phyloP scores from a whole-genome alignment of 257 asterid species.

The Solanum piurae region DNA sequence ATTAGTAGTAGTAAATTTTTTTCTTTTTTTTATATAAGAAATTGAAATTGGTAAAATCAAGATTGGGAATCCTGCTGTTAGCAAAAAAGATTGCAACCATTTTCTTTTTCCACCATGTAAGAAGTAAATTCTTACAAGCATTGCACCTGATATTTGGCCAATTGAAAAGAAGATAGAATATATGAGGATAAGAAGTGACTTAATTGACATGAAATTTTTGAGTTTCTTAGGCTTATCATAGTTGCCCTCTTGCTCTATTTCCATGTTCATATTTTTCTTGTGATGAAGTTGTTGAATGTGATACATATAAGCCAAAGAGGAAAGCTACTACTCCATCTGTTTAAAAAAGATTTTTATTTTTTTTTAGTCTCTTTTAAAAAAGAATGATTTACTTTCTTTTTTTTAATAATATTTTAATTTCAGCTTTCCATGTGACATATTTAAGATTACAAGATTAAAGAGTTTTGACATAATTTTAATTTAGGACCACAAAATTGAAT shows the following conservation, averaged over 20 bases:
- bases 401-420: no score
- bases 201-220: neutral
- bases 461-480: no score
- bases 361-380: no score
- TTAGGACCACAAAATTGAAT: no score
- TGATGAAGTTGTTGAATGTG: neutral
- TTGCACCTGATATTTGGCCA: constrained; percentile 22
- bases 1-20: neutral
- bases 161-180: constrained; percentile 3
- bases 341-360: no score
- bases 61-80: constrained; percentile 26
- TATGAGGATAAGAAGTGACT: constrained; percentile 6
- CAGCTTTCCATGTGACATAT: no score
- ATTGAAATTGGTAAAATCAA: constrained; percentile 15
- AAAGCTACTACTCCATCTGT: neutral
- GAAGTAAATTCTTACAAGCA: constrained; percentile 22
- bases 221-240: neutral
- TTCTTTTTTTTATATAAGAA: neutral
- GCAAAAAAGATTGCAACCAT: constrained; percentile 20
- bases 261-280: neutral
- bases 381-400: neutral
- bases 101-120: constrained; percentile 21
- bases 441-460: no score
- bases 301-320: neutral
- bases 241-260: neutral